Conservation (phyloP, 2,329 filamentous ascomycete species). For the Colletotrichum zoysiae region DNA sequence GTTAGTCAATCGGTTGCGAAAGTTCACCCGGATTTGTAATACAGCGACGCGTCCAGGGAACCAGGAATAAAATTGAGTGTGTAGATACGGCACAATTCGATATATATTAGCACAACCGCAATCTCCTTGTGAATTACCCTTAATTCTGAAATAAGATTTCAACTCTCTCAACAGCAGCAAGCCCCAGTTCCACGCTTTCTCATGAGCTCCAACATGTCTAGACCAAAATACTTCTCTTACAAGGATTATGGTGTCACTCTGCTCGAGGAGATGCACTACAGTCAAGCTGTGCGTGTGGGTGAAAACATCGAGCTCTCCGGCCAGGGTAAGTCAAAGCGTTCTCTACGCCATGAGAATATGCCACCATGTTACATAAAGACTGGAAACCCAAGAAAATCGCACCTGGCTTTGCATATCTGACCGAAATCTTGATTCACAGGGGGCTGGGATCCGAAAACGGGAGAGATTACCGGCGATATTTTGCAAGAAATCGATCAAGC, state of each 20-base stretch:
- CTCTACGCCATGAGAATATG: neutral
- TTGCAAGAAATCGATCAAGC: slow-evolving; percentile 56
- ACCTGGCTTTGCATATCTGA: neutral
- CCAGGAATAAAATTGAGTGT: neutral
- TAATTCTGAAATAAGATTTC: neutral
- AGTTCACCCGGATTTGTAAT: neutral
- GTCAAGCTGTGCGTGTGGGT: slow-evolving; percentile 55
- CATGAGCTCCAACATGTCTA: slow-evolving; percentile 47
- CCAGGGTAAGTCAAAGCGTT: slow-evolving; percentile 46
- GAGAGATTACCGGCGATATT: slow-evolving; percentile 48
- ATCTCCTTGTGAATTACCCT: neutral
- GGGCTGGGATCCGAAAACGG: slow-evolving; percentile 37
- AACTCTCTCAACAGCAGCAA: neutral
- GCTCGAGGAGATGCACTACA: slow-evolving; percentile 50
- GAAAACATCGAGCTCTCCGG: slow-evolving; percentile 54
- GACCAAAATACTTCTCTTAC: slow-evolving; percentile 56
- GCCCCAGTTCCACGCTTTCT: neutral
- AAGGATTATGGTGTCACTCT: slow-evolving; percentile 51
- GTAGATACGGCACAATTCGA: too few relatives aligned
- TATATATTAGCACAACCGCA: too few relatives aligned
- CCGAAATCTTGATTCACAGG: neutral
- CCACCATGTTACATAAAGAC: neutral
- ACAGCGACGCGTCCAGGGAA: neutral
- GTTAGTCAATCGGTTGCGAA: neutral
- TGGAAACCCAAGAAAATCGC: neutral